phyloP scores from a whole-genome alignment of 768 basidiomycete species.

The Lactarius evosmus region DNA sequence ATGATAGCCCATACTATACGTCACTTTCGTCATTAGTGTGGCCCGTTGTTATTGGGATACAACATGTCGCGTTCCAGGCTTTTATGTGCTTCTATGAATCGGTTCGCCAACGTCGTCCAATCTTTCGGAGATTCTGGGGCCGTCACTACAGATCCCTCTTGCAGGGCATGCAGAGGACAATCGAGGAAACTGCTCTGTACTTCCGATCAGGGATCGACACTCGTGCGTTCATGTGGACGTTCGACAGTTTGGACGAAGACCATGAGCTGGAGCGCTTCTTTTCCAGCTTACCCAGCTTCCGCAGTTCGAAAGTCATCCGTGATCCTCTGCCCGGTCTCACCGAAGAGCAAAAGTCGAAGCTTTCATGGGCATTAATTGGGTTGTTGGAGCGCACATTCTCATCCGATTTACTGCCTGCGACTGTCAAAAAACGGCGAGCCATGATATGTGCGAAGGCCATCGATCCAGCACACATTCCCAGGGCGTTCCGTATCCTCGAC shows the following conservation, averaged over 20 bases:
- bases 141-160: neutral
- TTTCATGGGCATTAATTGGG: neutral
- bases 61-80: no score
- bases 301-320: neutral
- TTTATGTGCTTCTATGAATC: neutral
- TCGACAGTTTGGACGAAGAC: neutral
- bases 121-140: no score
- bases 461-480: neutral
- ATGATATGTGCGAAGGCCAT: neutral
- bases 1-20: neutral
- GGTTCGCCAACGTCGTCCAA: no score
- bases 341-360: neutral
- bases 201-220: neutral
- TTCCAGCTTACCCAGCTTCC: neutral
- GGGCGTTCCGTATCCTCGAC: neutral
- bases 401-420: neutral
- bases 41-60: neutral
- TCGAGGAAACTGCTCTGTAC: neutral
- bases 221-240: neutral
- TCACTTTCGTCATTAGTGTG: neutral
- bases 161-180: neutral
- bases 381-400: neutral
- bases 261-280: neutral
- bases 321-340: neutral
- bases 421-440: neutral